Conservation (phyloP, 2,329 filamentous ascomycete genomes). For the Lojkania enalia region DNA sequence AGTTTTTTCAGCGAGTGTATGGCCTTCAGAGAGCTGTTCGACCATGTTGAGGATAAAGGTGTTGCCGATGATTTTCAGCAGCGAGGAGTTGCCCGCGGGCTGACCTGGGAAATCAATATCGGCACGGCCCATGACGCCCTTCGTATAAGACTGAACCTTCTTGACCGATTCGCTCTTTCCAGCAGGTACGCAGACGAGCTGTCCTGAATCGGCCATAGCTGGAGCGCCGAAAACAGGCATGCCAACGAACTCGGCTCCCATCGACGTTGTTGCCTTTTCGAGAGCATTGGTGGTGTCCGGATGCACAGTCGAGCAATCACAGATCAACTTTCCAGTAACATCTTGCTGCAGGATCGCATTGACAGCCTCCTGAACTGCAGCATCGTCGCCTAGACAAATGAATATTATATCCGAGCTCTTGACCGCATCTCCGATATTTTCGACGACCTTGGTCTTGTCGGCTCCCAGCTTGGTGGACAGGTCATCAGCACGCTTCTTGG, state of each 20-base stretch:
- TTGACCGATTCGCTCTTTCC: conserved; percentile 64
- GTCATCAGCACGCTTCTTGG: conserved; percentile 65
- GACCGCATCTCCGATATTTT: conserved; percentile 68
- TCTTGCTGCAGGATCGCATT: conserved; percentile 59
- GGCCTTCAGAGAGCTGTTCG: conserved; percentile 75
- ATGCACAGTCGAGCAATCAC: conserved; percentile 87
- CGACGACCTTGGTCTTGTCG: conserved; percentile 66
- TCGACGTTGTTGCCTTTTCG: conserved; percentile 59
- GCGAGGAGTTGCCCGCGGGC: conserved; percentile 68
- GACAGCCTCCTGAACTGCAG: conserved; percentile 67
- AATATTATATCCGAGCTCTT: conserved; percentile 76
- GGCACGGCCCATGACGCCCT: conserved; percentile 69
- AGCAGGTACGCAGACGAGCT: conserved; percentile 73
- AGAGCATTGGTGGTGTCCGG: conserved; percentile 75
- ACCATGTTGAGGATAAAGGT: conserved; percentile 84
- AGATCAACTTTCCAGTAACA: conserved; percentile 73
- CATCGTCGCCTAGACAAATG: conserved; percentile 78
- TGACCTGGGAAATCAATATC: conserved; percentile 73
- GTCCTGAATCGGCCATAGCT: conserved; percentile 69
- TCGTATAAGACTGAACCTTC: conserved; percentile 69
- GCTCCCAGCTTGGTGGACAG: conserved; percentile 62
- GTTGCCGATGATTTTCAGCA: conserved; percentile 83
- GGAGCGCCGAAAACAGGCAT: conserved; percentile 74
- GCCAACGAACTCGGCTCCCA: conserved; percentile 74
- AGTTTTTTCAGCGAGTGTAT: conserved; percentile 77